Evolutionary conservation across 2,329 filamentous ascomycete genomes (phyloP), one percentile per base, ranked within the genome.

Genomic region (Fusarium hostae): DNA sequence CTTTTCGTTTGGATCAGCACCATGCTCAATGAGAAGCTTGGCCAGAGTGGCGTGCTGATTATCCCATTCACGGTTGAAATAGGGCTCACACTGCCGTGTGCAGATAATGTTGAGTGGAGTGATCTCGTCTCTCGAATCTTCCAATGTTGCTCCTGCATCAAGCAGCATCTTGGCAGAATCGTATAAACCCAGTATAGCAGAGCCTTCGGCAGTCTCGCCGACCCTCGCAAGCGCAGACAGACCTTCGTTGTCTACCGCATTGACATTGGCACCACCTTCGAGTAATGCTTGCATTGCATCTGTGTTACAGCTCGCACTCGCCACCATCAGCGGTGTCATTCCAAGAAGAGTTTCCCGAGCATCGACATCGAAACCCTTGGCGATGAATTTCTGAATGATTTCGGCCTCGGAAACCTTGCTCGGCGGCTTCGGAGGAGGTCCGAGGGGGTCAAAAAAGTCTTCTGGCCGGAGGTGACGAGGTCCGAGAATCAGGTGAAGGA

Each of bases 271-370:
- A 20, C 75, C 75, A 18, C 72, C 74, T 20, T 66, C 51, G 28
- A 77, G 59, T 28, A 77, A 66, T 44, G 67, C 73, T 50, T 72
- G 69, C 64, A 77, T 77, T 30, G 75, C 74, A 15, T 65, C 62
- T 22, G 74, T 61, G 44, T 77, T 77, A 54, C 75, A 77, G 60
- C 67, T 76, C 9, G 75, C 68, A 60, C 75, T 76, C 16, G 75
- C 75, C 12, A 77, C 72, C 75, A 77, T 77, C 37, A 77, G 54
- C 3, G 75, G 75, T 9, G 75, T 77, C 75, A 77, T 77, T n/a
- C 75, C 75, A 12, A 76, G 48, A 20, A 77, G 52, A 22, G 71
- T 66, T 56, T 77, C 75, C 22, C 70, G 64, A n/a, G 74, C 68
- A 35, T 77, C 67, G 16, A 77, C 73, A 34, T 77, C 74, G 9